These are phyloP conservation scores for Imleria badia DNA, from an alignment of 768 basidiomycete species.

Conservation along the genomic window DNA sequence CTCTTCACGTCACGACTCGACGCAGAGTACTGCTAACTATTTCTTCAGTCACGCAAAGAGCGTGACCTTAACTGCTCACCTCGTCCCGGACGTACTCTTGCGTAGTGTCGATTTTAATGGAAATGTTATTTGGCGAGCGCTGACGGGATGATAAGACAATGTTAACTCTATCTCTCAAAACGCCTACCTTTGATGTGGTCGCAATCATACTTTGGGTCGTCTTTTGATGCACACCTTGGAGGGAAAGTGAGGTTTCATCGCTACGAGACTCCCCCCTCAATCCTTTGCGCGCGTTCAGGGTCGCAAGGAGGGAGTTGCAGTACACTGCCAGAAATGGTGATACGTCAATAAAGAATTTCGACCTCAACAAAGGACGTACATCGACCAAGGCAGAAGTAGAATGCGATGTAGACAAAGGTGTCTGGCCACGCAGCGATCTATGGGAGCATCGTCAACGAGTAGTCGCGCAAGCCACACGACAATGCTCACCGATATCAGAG, in stretches of 20 bases:
- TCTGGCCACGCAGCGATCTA: conserved; percentile 51
- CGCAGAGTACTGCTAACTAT: conserved; percentile 21
- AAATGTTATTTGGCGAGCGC: conserved; percentile 48
- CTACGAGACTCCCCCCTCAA: conserved; percentile 34
- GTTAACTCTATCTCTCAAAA: too few relatives aligned
- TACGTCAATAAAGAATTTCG: background rate
- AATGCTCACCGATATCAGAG: conserved; percentile 49
- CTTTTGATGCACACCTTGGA: conserved; percentile 31
- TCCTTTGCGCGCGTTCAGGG: conserved; percentile 55
- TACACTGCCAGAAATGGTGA: conserved; percentile 43
- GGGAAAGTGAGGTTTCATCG: conserved; percentile 33
- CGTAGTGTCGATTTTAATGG: conserved; percentile 67
- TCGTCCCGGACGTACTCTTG: conserved; percentile 52
- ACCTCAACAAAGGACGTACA: conserved; percentile 36
- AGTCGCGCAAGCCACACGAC: background rate
- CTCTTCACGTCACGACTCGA: conserved; percentile 17
- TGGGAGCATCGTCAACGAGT: background rate
- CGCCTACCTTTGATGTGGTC: conserved; percentile 12
- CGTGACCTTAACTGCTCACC: conserved; percentile 11
- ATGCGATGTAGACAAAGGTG: conserved; percentile 62
- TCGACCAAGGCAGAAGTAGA: conserved; percentile 64
- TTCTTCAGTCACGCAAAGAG: background rate
- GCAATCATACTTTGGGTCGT: conserved; percentile 12
- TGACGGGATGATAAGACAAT: conserved; percentile 6
- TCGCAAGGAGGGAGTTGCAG: conserved; percentile 60